Evolutionary conservation across 1,284 basidiomycete species (phyloP).

Genomic region (Butyriboletus appendiculatus): DNA sequence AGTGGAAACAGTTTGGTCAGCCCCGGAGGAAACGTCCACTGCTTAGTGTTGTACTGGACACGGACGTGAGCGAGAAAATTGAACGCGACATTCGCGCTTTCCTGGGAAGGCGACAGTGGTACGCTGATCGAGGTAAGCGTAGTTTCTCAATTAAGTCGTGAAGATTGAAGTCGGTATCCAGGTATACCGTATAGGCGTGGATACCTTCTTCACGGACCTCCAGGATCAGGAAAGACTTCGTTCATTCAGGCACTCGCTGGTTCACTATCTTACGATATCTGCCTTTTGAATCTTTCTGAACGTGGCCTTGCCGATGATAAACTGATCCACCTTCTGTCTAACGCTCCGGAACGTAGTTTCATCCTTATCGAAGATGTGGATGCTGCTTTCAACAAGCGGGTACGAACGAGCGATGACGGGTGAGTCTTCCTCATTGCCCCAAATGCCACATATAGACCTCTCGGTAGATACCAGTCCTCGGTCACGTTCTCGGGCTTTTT

Average conservation of each 20-base stretch:
- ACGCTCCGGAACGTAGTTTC: constrained; percentile 91
- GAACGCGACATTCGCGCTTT: constrained; percentile 84
- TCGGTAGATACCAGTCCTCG: constrained; percentile 81
- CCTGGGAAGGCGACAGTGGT: constrained; percentile 87
- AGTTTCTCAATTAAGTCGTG: constrained; percentile 4
- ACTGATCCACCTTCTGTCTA: constrained; percentile 90
- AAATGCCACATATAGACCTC: constrained; percentile 12
- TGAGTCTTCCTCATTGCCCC: constrained; percentile 37
- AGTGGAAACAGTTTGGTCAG: constrained; percentile 96
- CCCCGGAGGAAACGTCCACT: constrained; percentile 88
- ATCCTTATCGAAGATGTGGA: constrained; percentile 97
- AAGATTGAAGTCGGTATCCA: constrained; percentile 35
- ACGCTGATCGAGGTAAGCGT: constrained; percentile 86
- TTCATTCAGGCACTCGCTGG: constrained; percentile 98
- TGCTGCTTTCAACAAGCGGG: constrained; percentile 94
- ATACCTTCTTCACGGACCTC: constrained; percentile 94
- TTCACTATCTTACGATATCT: constrained; percentile 92
- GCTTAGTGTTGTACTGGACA: constrained; percentile 87
- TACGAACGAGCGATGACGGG: constrained; percentile 90
- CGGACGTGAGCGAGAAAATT: constrained; percentile 80
- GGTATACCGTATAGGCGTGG: constrained; percentile 98
- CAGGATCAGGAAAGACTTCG: constrained; percentile 97
- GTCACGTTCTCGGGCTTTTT: constrained; percentile 98
- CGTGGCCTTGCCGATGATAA: constrained; percentile 97
- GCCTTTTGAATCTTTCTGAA: constrained; percentile 94